A percentile compares a stretch with the other conserved stretches of the same genome.
Conservation (phyloP, 225 moss, liverwort and hornwort species). For the Anthoceros angustus region DNA sequence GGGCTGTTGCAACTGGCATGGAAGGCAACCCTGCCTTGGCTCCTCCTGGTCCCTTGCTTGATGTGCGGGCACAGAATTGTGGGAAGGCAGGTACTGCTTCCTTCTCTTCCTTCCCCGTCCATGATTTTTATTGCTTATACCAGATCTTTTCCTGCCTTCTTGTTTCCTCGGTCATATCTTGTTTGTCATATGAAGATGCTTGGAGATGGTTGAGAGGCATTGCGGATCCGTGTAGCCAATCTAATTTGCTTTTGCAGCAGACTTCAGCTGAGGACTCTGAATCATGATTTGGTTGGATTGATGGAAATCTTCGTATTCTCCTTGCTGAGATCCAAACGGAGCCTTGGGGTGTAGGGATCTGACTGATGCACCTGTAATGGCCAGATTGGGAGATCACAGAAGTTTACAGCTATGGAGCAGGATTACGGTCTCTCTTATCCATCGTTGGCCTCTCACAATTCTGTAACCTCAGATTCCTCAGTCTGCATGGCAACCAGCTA, state of each 20-base stretch:
- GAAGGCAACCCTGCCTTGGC: background rate
- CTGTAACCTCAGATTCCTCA: slow-evolving; percentile 46
- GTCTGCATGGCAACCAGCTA: slow-evolving; percentile 81
- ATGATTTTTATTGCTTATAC: background rate
- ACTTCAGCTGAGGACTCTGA: too few relatives aligned
- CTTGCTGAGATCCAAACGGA: background rate
- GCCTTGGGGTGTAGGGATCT: background rate
- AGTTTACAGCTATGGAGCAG: slow-evolving; percentile 55
- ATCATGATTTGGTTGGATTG: too few relatives aligned
- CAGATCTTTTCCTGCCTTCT: background rate
- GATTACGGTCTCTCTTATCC: slow-evolving; percentile 35
- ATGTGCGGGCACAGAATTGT: slow-evolving; percentile 19
- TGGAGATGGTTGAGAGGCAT: slow-evolving; percentile 8
- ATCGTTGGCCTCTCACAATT: slow-evolving; percentile 39
- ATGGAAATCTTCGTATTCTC: background rate
- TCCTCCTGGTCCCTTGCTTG: slow-evolving; percentile 12
- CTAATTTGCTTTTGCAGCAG: too few relatives aligned
- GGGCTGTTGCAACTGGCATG: background rate
- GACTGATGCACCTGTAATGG: background rate
- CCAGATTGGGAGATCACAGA: slow-evolving; percentile 57
- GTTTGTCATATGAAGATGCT: background rate
- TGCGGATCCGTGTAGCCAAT: background rate
- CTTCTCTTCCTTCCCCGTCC: background rate
- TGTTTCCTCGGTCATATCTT: background rate
- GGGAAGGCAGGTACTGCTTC: slow-evolving; percentile 9